phyloP scores from a whole-genome alignment of 176 grass and related monocot species.

The Dendrocalamus sinicus region DNA sequence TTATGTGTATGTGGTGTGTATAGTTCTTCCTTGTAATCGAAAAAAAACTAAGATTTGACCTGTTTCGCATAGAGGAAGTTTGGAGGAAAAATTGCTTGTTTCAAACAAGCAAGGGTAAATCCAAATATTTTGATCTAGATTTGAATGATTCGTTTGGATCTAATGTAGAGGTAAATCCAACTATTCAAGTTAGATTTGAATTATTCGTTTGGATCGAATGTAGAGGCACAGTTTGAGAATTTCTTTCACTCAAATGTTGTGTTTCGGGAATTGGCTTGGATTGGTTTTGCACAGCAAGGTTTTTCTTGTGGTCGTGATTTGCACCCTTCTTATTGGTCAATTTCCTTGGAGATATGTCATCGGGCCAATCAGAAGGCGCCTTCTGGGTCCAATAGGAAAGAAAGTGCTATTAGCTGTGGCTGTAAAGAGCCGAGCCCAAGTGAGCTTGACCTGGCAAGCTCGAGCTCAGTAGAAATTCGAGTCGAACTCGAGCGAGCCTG shows the following conservation, averaged over 20 bases:
- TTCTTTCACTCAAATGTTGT: background rate
- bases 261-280: background rate
- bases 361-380: slow-evolving; percentile 29
- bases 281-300: background rate
- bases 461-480: too few relatives aligned
- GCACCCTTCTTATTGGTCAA: slow-evolving; percentile 29
- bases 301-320: background rate
- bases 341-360: slow-evolving; percentile 38
- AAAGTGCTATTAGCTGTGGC: background rate
- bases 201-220: background rate
- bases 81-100: background rate
- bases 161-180: background rate
- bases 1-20: too few relatives aligned
- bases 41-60: background rate
- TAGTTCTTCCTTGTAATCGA: too few relatives aligned
- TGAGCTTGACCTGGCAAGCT: too few relatives aligned
- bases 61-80: background rate
- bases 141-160: background rate
- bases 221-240: background rate
- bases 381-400: background rate
- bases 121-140: background rate
- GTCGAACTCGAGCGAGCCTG: too few relatives aligned
- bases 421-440: too few relatives aligned
- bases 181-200: background rate
- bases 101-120: background rate